These are phyloP conservation scores for Sporothrix sp. DNA, from an alignment of 2,329 filamentous ascomycete genomes.

Conservation along the genomic window DNA sequence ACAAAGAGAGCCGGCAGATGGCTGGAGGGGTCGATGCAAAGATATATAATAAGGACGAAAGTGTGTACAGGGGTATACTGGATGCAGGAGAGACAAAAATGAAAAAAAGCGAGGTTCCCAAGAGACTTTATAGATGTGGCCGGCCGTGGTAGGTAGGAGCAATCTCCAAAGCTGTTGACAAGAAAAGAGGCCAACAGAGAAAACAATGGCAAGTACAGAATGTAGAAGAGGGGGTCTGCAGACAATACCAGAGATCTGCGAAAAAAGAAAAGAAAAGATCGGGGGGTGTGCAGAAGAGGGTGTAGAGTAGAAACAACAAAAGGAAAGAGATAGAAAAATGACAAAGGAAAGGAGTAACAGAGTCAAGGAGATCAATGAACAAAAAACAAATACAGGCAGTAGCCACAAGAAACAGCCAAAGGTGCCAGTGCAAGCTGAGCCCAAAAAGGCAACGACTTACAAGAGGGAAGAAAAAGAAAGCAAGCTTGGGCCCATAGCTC, in stretches of 20 bases:
- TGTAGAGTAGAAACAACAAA: too few relatives aligned
- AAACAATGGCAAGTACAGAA: too few relatives aligned
- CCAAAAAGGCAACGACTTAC: background rate
- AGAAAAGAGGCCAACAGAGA: background rate
- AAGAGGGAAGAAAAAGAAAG: background rate
- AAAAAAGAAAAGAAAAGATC: conserved; percentile 1
- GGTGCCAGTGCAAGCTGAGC: background rate
- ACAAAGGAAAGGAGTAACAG: background rate
- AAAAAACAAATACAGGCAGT: background rate
- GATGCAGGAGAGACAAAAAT: background rate
- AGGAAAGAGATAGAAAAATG: background rate
- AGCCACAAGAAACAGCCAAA: background rate
- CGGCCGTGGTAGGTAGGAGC: background rate
- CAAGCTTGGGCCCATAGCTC: background rate
- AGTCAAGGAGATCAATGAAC: background rate
- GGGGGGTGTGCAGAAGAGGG: background rate
- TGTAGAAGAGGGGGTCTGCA: too few relatives aligned
- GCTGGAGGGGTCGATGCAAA: too few relatives aligned
- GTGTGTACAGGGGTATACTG: too few relatives aligned
- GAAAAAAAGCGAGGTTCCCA: background rate
- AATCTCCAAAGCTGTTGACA: background rate
- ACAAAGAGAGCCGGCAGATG: too few relatives aligned
- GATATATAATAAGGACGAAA: background rate
- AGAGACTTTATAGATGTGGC: background rate
- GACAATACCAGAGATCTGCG: background rate